These are phyloP conservation scores for Aspergillus sergii DNA, from an alignment of 2,329 filamentous ascomycete species.

Conservation along the genomic window DNA sequence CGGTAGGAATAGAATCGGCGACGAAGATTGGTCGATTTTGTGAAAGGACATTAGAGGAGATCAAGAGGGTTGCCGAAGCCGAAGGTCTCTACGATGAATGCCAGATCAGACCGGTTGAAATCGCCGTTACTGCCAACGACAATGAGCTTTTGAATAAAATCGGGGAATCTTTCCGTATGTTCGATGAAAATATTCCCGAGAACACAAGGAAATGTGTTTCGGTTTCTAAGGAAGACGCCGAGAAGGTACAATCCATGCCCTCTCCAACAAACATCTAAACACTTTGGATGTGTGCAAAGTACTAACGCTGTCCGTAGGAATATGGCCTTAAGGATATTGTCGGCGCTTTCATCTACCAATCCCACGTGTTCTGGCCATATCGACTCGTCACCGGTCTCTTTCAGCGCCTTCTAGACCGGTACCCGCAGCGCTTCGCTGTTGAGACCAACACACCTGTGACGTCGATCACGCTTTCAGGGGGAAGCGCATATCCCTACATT, in stretches of 20 bases:
- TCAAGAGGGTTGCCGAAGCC: background rate
- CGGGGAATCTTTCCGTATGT: background rate
- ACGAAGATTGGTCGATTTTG: background rate
- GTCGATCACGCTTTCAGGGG: background rate
- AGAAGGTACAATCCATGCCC: background rate
- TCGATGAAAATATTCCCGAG: background rate
- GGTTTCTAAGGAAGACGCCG: background rate
- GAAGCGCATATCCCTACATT: slow-evolving; percentile 31
- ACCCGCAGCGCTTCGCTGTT: slow-evolving; percentile 16
- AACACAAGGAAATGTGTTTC: background rate
- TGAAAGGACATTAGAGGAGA: background rate
- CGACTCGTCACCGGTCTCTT: slow-evolving; percentile 24
- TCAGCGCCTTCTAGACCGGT: slow-evolving; percentile 13
- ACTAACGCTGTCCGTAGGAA: background rate
- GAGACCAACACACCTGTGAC: slow-evolving; percentile 26
- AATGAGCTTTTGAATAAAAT: background rate
- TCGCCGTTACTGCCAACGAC: background rate
- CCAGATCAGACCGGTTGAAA: background rate
- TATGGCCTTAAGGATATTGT: background rate
- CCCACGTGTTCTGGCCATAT: slow-evolving; percentile 29
- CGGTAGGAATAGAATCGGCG: background rate
- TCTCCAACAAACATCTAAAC: too few species aligned
- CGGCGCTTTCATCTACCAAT: background rate
- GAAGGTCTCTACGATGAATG: background rate
- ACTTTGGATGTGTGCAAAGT: too few species aligned